Evolutionary conservation across 2,329 filamentous ascomycete genomes (phyloP).

Genomic region (Colletotrichum sp.): DNA sequence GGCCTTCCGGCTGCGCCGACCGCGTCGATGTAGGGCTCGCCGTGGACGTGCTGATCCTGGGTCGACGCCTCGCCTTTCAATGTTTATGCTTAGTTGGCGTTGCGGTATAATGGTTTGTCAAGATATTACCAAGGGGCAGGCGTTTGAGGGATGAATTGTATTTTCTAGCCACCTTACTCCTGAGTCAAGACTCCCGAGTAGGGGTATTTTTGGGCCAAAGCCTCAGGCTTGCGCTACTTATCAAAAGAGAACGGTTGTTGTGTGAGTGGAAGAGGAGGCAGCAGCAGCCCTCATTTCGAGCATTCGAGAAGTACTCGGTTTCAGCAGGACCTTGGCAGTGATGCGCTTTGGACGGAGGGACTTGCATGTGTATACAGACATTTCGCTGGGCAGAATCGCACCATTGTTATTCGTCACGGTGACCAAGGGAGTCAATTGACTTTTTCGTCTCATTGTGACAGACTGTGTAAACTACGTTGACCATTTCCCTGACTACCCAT

Average conservation of each 20-base stretch:
- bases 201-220: neutral
- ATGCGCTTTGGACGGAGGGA: neutral
- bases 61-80: constrained; percentile 10
- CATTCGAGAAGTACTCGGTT: neutral
- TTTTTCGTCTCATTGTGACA: neutral
- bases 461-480: neutral
- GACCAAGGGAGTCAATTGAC: neutral
- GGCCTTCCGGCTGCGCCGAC: constrained; percentile 31
- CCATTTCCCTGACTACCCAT: neutral
- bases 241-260: constrained; percentile 6
- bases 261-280: neutral
- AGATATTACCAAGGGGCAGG: constrained; percentile 20
- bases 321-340: neutral
- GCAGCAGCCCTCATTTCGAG: neutral
- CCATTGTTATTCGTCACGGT: neutral
- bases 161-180: neutral
- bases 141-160: constrained; percentile 16
- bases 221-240: neutral
- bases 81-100: constrained; percentile 10
- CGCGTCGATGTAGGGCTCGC: constrained; percentile 32
- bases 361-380: neutral
- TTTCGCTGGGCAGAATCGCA: neutral
- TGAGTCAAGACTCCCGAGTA: neutral
- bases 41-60: neutral
- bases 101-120: constrained; percentile 21